Evolutionary conservation across 352 stramenopile species (phyloP).

Genomic region (Globisporangium radiosum): DNA sequence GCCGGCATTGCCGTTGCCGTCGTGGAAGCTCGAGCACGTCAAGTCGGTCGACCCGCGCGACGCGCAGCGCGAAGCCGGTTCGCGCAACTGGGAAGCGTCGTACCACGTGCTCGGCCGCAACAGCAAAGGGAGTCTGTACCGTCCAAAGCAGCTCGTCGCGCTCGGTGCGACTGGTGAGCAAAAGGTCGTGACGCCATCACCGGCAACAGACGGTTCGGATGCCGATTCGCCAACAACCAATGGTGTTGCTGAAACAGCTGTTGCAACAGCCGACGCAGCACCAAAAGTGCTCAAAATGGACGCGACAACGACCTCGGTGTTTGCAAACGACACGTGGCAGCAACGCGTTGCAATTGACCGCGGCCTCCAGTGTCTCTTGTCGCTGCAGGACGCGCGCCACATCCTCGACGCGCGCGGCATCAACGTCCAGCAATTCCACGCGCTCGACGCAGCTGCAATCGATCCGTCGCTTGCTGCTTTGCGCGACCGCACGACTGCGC

Average conservation of each 20-base stretch:
- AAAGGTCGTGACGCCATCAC: neutral
- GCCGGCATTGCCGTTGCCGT: constrained; percentile 44
- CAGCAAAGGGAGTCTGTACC: constrained; percentile 72
- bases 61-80: constrained; percentile 54
- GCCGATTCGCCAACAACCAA: too few species aligned
- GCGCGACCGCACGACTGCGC: constrained; percentile 51
- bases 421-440: constrained; percentile 84
- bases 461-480: constrained; percentile 64
- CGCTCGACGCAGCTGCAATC: constrained; percentile 61
- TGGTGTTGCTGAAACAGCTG: too few species aligned
- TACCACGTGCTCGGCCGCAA: constrained; percentile 75
- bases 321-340: constrained; percentile 65
- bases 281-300: constrained; percentile 58
- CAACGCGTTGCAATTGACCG: constrained; percentile 69
- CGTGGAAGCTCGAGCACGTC: constrained; percentile 81
- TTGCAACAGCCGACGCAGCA: constrained; percentile 1
- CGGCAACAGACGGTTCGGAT: neutral
- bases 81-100: constrained; percentile 65
- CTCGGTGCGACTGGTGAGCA: constrained; percentile 15
- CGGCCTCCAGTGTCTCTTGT: constrained; percentile 69
- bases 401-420: constrained; percentile 75
- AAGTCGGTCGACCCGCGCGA: constrained; percentile 65
- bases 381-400: constrained; percentile 75
- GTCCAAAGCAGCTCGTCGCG: constrained; percentile 62
- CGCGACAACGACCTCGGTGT: constrained; percentile 49